phyloP scores from a whole-genome alignment of 2,329 filamentous ascomycete species.

The Arthrinium phaeospermum region DNA sequence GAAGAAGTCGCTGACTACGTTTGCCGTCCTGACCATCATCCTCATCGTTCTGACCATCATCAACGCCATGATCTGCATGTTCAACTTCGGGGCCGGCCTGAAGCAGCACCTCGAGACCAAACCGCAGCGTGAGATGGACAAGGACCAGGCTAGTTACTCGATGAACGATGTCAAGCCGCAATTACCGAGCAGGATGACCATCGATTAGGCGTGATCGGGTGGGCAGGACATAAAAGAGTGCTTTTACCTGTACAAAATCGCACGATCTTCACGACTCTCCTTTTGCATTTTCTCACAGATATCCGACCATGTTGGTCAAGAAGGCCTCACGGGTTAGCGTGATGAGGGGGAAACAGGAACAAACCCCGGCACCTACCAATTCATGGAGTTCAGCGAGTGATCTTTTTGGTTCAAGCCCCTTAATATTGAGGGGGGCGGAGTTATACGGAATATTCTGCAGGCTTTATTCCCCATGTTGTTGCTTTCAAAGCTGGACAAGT shows the following conservation, averaged over 20 bases:
- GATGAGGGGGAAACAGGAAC: slow-evolving; percentile 12
- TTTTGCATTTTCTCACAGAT: slow-evolving; percentile 26
- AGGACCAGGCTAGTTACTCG: slow-evolving; percentile 58
- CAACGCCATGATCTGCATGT: slow-evolving; percentile 85
- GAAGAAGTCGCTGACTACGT: slow-evolving; percentile 85
- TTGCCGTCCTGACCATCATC: slow-evolving; percentile 90
- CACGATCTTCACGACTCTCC: slow-evolving; percentile 26
- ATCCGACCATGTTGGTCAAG: slow-evolving; percentile 24
- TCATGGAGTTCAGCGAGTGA: slow-evolving; percentile 23
- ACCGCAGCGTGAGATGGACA: slow-evolving; percentile 54
- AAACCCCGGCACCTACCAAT: slow-evolving; percentile 16
- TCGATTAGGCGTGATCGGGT: slow-evolving; percentile 51
- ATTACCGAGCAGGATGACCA: slow-evolving; percentile 64
- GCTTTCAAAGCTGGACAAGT: slow-evolving; percentile 6
- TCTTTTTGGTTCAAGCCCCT: slow-evolving; percentile 7
- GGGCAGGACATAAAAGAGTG: slow-evolving; percentile 8
- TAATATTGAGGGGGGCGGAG: slow-evolving; percentile 9
- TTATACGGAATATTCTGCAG: slow-evolving; percentile 13
- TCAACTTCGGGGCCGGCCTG: slow-evolving; percentile 88
- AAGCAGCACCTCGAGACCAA: slow-evolving; percentile 79
- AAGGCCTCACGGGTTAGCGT: slow-evolving; percentile 16
- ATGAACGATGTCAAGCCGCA: slow-evolving; percentile 64
- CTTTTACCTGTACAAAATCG: slow-evolving; percentile 23
- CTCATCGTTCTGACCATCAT: slow-evolving; percentile 87
- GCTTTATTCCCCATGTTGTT: slow-evolving; percentile 18